Conservation (phyloP, 306 rosid genomes). For the Oxytropis ochrocephala region DNA sequence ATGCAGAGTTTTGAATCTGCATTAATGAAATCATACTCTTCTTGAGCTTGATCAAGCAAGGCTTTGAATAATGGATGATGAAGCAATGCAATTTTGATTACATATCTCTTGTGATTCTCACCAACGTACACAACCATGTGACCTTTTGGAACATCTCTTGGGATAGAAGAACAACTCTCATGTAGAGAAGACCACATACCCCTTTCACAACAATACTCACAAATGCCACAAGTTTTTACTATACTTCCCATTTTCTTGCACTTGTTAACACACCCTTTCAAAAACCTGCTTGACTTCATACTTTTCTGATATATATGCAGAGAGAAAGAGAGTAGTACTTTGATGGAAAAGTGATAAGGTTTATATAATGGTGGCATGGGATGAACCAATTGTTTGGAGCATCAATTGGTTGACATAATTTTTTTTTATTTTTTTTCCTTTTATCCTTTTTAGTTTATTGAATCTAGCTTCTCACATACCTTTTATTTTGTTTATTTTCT, state of each 20-base stretch:
- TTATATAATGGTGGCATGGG: slow-evolving; percentile 48
- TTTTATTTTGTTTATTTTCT: too few relatives aligned
- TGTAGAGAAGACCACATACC: slow-evolving; percentile 38
- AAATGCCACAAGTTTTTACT: slow-evolving; percentile 40
- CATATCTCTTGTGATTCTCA: slow-evolving; percentile 65
- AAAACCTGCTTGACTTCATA: slow-evolving; percentile 35
- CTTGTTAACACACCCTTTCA: slow-evolving; percentile 60
- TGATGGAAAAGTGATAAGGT: slow-evolving; percentile 40
- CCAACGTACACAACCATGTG: slow-evolving; percentile 90
- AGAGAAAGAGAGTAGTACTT: slow-evolving; percentile 19
- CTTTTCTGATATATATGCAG: neutral
- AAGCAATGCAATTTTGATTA: slow-evolving; percentile 54
- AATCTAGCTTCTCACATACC: too few relatives aligned
- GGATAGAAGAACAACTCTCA: slow-evolving; percentile 51
- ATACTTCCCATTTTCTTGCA: slow-evolving; percentile 59
- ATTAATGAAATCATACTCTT: slow-evolving; percentile 68
- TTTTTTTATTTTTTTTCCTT: neutral
- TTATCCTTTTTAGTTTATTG: too few relatives aligned
- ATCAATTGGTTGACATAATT: slow-evolving; percentile 56
- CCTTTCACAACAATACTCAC: slow-evolving; percentile 52
- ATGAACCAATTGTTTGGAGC: slow-evolving; percentile 26
- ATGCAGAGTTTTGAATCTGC: slow-evolving; percentile 65
- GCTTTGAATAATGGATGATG: slow-evolving; percentile 84
- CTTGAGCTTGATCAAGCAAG: slow-evolving; percentile 78
- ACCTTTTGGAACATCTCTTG: slow-evolving; percentile 93